Evolutionary conservation across 202 grass and related monocot species (phyloP).

Genomic region (Zizania palustris): DNA sequence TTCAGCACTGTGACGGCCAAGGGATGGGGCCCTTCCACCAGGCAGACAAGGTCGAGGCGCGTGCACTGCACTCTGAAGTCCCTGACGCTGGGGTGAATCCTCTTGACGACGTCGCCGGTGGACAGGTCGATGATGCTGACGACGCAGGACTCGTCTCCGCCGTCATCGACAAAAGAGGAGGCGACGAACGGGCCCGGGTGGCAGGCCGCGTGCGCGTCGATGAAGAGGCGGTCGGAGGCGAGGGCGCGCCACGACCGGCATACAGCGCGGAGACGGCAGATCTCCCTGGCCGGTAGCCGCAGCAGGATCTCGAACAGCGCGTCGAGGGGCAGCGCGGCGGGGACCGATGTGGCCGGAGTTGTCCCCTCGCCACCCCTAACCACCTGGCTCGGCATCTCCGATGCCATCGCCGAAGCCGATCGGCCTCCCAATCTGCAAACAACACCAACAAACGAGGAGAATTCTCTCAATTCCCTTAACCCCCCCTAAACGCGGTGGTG

Average conservation of each 20-base stretch:
- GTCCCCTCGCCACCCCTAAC: too few species aligned
- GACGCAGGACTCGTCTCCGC: neutral
- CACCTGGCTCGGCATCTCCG: neutral
- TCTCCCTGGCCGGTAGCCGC: neutral
- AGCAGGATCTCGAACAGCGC: slow-evolving; percentile 29
- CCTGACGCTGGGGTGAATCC: neutral
- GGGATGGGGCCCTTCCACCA: neutral
- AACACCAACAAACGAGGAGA: neutral
- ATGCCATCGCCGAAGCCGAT: neutral
- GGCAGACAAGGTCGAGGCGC: slow-evolving; percentile 14
- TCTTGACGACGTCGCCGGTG: slow-evolving; percentile 18
- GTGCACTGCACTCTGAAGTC: slow-evolving; percentile 8
- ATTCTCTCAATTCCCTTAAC: neutral
- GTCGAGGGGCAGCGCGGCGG: slow-evolving; percentile 7
- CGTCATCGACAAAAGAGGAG: neutral
- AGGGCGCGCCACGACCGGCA: slow-evolving; percentile 8
- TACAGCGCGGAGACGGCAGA: slow-evolving; percentile 38
- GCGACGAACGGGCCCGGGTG: neutral
- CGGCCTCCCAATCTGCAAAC: neutral
- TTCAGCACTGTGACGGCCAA: neutral
- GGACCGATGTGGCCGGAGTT: neutral
- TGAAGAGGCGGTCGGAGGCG: neutral
- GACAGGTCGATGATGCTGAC: slow-evolving; percentile 15
- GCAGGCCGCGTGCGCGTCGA: neutral
- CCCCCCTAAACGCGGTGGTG: neutral